Evolutionary conservation across 2,329 filamentous ascomycete genomes (phyloP).

Genomic region (Hymenoscyphus scutula): DNA sequence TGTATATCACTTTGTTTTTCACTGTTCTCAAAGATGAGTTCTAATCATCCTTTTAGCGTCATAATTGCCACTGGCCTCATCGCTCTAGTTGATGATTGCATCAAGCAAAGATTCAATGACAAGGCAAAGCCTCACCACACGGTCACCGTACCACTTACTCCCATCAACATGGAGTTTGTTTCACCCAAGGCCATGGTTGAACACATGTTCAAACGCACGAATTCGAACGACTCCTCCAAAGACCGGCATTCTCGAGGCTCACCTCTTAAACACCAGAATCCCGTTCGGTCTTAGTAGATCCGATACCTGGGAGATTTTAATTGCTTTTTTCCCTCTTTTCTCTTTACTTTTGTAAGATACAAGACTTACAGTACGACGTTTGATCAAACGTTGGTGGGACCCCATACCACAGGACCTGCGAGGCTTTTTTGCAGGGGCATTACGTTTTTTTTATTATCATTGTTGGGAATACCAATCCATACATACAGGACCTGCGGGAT

Average conservation of each 20-base stretch:
- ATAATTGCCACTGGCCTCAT: conserved; percentile 88
- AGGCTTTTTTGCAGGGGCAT: too few species aligned
- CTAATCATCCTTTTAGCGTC: conserved; percentile 54
- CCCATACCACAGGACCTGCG: conserved; percentile 3
- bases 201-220: conserved; percentile 58
- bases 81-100: conserved; percentile 85
- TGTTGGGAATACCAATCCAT: too few species aligned
- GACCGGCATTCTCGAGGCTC: conserved; percentile 17
- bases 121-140: conserved; percentile 47
- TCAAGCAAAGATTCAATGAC: conserved; percentile 51
- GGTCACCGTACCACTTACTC: conserved; percentile 51
- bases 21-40: neutral
- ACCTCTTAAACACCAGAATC: conserved; percentile 5
- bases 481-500: too few species aligned
- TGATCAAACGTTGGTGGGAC: neutral
- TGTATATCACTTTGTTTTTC: conserved; percentile 38
- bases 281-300: conserved; percentile 5
- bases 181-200: conserved; percentile 61
- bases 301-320: neutral
- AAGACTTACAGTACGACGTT: conserved; percentile 10
- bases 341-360: neutral
- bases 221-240: conserved; percentile 28
- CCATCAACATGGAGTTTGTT: conserved; percentile 58
- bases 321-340: neutral
- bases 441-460: too few species aligned